Conservation (phyloP, 495 filamentous ascomycete genomes). For the Penicillium lividum region DNA sequence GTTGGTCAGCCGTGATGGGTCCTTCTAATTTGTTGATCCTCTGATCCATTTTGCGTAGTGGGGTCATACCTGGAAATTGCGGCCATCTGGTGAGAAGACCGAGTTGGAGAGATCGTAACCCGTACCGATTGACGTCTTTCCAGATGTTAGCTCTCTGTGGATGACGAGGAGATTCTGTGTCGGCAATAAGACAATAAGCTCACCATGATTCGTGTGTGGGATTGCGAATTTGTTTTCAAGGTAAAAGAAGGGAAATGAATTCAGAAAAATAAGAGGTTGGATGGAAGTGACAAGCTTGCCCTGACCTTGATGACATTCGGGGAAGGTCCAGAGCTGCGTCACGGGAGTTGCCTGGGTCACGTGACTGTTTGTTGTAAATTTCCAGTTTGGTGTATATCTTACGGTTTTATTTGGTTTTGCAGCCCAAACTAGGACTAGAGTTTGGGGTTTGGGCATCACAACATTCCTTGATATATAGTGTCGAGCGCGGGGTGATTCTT, state of each 20-base stretch:
- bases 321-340: slow-evolving; percentile 30
- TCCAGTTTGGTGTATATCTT: not conserved
- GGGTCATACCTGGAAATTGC: slow-evolving; percentile 81
- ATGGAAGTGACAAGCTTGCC: slow-evolving; percentile 1
- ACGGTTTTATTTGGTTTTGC: not conserved
- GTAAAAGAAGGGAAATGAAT: not conserved
- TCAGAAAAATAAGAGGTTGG: not conserved
- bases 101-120: slow-evolving; percentile 99
- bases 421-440: not conserved
- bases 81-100: slow-evolving; percentile 97
- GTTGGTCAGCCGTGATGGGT: slow-evolving; percentile 12
- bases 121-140: slow-evolving; percentile 96
- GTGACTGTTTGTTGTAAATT: slow-evolving; percentile 7
- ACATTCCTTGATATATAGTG: not conserved
- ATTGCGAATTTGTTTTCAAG: not conserved
- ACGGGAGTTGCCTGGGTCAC: slow-evolving; percentile 30
- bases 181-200: slow-evolving; percentile 10
- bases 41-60: not conserved
- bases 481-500: not conserved
- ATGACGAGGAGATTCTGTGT: not conserved
- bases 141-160: slow-evolving; percentile 5
- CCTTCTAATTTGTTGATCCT: not conserved
- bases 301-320: slow-evolving; percentile 7
- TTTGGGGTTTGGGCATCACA: slow-evolving; percentile 3
- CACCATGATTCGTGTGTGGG: slow-evolving; percentile 34